These are phyloP conservation scores for Hirsutella minnesotensis DNA, from an alignment of 2,329 filamentous ascomycete species.

Conservation along the genomic window DNA sequence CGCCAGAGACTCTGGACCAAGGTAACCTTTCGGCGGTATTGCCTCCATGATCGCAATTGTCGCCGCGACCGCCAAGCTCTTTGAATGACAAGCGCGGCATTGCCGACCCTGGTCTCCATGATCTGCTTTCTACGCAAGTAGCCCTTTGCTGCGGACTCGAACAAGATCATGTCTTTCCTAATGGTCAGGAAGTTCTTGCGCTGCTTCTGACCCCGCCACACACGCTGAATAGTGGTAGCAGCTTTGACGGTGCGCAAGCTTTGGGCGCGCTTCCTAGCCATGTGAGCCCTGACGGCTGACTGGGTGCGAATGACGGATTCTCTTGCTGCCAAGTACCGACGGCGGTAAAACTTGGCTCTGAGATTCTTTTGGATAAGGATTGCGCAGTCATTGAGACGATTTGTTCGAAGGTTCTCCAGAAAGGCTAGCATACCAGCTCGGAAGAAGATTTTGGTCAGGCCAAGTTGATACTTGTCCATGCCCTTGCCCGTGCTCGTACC, in stretches of 20 bases:
- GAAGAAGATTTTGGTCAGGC: slow-evolving; percentile 98
- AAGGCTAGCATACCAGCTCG: slow-evolving; percentile 97
- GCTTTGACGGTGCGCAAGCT: slow-evolving; percentile 74
- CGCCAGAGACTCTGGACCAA: slow-evolving; percentile 91
- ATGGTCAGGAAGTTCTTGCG: slow-evolving; percentile 68
- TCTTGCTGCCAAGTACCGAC: slow-evolving; percentile 78
- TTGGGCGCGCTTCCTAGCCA: slow-evolving; percentile 66
- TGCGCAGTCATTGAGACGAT: slow-evolving; percentile 80
- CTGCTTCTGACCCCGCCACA: slow-evolving; percentile 90
- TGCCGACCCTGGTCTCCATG: slow-evolving; percentile 85
- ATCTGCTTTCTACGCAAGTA: slow-evolving; percentile 84
- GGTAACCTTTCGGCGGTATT: slow-evolving; percentile 79
- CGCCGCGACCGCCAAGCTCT: slow-evolving; percentile 75
- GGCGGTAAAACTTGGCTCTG: slow-evolving; percentile 87
- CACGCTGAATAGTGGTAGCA: slow-evolving; percentile 85
- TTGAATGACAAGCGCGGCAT: slow-evolving; percentile 84
- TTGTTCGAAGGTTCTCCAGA: slow-evolving; percentile 86
- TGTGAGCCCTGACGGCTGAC: slow-evolving; percentile 62
- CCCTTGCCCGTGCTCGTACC: slow-evolving; percentile 64
- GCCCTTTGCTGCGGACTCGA: slow-evolving; percentile 85
- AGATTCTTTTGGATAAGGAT: slow-evolving; percentile 99
- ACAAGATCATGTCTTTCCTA: slow-evolving; percentile 72
- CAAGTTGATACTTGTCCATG: slow-evolving; percentile 91
- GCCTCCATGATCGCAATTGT: slow-evolving; percentile 70
- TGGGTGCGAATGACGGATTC: slow-evolving; percentile 73